Evolutionary conservation across 163 green algal genomes (phyloP).

Genomic region (Chlamydomonas reinhardtii): DNA sequence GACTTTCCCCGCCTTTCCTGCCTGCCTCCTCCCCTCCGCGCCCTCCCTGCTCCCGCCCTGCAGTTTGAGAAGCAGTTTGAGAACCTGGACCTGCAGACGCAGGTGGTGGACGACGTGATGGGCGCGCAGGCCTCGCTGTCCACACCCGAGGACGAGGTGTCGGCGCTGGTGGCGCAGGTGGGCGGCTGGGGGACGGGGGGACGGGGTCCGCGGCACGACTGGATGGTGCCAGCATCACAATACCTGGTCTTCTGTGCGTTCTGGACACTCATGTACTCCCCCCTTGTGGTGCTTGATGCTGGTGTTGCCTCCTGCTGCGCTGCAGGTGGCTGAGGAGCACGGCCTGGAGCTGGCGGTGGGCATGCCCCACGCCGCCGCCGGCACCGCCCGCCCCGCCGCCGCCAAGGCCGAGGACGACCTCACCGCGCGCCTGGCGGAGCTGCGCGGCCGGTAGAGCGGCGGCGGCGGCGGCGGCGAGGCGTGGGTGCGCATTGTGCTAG

Average conservation of each 20-base stretch:
- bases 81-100: conserved; percentile 94
- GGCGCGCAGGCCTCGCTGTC: conserved; percentile 83
- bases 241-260: too few relatives aligned
- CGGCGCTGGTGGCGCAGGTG: conserved; percentile 85
- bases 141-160: conserved; percentile 90
- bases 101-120: conserved; percentile 95
- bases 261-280: too few relatives aligned
- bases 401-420: conserved; percentile 78
- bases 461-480: not conserved
- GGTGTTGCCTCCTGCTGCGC: too few relatives aligned
- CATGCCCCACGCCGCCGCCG: conserved; percentile 71
- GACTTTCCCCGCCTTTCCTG: too few relatives aligned
- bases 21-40: not conserved
- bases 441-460: conserved; percentile 67
- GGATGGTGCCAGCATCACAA: too few relatives aligned
- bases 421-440: conserved; percentile 79
- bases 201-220: too few relatives aligned
- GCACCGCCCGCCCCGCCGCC: conserved; percentile 30
- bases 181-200: too few relatives aligned
- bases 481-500: too few relatives aligned
- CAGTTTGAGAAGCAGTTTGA: conserved; percentile 92
- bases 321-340: conserved; percentile 94
- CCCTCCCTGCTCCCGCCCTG: not conserved
- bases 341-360: conserved; percentile 84
- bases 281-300: too few relatives aligned